These are phyloP conservation scores for Leucogyrophana mollusca DNA, from an alignment of 768 basidiomycete species.

Conservation along the genomic window DNA sequence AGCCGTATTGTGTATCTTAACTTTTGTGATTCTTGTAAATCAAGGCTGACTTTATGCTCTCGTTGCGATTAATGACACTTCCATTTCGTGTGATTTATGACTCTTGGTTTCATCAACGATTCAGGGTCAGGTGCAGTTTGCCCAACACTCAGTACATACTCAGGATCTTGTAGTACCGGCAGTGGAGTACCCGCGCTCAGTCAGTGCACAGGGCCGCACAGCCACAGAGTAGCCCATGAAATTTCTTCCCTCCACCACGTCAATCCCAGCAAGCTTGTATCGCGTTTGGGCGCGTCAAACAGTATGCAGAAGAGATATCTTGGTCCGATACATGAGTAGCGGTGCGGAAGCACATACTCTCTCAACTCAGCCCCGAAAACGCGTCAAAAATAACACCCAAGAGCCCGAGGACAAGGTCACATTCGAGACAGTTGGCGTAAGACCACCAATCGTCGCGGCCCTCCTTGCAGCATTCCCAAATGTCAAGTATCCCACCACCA, in stretches of 20 bases:
- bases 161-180: no score
- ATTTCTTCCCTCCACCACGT: slow-evolving; percentile 11
- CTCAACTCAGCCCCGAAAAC: neutral
- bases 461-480: slow-evolving; percentile 61
- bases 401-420: slow-evolving; percentile 10
- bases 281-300: slow-evolving; percentile 11
- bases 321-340: slow-evolving; percentile 24
- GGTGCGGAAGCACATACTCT: slow-evolving; percentile 23
- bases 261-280: slow-evolving; percentile 1
- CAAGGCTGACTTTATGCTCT: neutral
- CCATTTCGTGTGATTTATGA: no score
- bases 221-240: slow-evolving; percentile 29
- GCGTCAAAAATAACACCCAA: neutral
- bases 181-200: no score
- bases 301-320: slow-evolving; percentile 17
- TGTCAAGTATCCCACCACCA: slow-evolving; percentile 54
- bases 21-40: slow-evolving; percentile 4
- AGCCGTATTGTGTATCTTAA: slow-evolving; percentile 12
- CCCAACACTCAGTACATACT: no score
- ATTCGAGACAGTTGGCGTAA: slow-evolving; percentile 57
- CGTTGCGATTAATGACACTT: slow-evolving; percentile 4
- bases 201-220: no score
- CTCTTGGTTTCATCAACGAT: no score
- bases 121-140: no score
- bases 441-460: slow-evolving; percentile 45